phyloP scores from a whole-genome alignment of 1,139 yeast genomes.

The Pichia sp. region DNA sequence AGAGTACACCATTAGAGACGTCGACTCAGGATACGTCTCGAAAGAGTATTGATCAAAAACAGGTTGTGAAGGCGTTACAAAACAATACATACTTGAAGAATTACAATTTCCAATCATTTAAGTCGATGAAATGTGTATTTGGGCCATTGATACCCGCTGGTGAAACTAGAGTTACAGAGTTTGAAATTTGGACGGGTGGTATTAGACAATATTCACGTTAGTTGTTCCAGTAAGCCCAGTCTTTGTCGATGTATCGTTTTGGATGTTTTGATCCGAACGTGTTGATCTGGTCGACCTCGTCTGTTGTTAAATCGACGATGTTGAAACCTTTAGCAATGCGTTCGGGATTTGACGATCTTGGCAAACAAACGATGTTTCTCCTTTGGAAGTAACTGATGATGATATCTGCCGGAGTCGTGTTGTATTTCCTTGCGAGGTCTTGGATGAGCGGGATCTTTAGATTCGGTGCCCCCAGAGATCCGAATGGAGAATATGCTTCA shows the following conservation, averaged over 20 bases:
- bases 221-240: background rate
- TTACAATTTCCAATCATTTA: constrained; percentile 31
- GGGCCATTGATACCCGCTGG: constrained; percentile 27
- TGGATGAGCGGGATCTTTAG: constrained; percentile 41
- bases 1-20: background rate
- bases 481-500: constrained; percentile 72
- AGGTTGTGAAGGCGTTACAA: constrained; percentile 21
- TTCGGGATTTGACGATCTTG: constrained; percentile 44
- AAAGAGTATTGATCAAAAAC: constrained; percentile 13
- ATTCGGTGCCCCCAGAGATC: constrained; percentile 55
- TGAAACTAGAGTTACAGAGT: constrained; percentile 21
- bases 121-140: constrained; percentile 29
- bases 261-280: constrained; percentile 46
- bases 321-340: constrained; percentile 31
- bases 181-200: constrained; percentile 37
- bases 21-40: background rate
- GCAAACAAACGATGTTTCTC: constrained; percentile 50
- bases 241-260: constrained; percentile 25
- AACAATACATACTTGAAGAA: constrained; percentile 31
- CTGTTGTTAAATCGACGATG: constrained; percentile 23
- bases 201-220: constrained; percentile 21
- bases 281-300: constrained; percentile 43
- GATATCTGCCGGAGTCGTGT: constrained; percentile 45
- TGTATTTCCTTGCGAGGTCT: constrained; percentile 45
- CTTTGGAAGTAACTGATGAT: constrained; percentile 53